Evolutionary conservation across 2,329 filamentous ascomycete species (phyloP).

Genomic region (Aspergillus novoparasiticus): DNA sequence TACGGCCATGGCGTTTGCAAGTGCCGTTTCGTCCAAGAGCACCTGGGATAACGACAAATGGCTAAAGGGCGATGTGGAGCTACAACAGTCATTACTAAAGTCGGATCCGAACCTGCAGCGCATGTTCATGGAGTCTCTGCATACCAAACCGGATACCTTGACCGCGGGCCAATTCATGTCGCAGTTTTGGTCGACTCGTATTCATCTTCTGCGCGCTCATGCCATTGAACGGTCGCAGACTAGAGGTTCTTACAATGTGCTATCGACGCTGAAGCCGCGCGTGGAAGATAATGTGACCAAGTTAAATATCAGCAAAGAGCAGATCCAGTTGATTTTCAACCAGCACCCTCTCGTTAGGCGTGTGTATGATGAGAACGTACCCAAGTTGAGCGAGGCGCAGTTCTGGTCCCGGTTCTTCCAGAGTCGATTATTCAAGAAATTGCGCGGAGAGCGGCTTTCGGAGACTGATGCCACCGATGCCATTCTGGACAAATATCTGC

Average conservation of each 20-base stretch:
- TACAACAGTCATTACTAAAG: conserved; percentile 87
- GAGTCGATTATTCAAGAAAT: conserved; percentile 83
- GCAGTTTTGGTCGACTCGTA: conserved; percentile 92
- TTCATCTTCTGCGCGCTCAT: conserved; percentile 83
- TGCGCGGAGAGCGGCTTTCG: conserved; percentile 84
- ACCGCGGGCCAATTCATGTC: conserved; percentile 78
- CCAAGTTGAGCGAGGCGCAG: conserved; percentile 72
- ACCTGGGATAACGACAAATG: conserved; percentile 79
- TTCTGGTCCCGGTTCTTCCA: conserved; percentile 97
- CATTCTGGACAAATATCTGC: conserved; percentile 83
- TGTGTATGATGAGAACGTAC: conserved; percentile 92
- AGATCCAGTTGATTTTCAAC: conserved; percentile 88
- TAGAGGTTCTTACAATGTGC: conserved; percentile 88
- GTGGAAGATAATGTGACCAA: conserved; percentile 74
- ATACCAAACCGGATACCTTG: conserved; percentile 81
- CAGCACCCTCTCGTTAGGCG: conserved; percentile 89
- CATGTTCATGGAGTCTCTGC: conserved; percentile 83
- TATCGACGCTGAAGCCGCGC: conserved; percentile 83
- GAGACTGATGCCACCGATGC: conserved; percentile 76
- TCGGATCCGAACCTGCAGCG: conserved; percentile 74
- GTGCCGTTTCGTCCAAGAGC: conserved; percentile 62
- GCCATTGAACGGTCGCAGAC: conserved; percentile 86
- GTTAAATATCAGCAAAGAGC: conserved; percentile 84
- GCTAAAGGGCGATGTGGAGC: conserved; percentile 73
- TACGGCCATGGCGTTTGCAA: conserved; percentile 76